A percentile compares a stretch with the other conserved stretches of the same genome.
These are phyloP conservation scores for Neurospora sp. DNA, from an alignment of 495 filamentous ascomycete genomes.

Conservation along the genomic window DNA sequence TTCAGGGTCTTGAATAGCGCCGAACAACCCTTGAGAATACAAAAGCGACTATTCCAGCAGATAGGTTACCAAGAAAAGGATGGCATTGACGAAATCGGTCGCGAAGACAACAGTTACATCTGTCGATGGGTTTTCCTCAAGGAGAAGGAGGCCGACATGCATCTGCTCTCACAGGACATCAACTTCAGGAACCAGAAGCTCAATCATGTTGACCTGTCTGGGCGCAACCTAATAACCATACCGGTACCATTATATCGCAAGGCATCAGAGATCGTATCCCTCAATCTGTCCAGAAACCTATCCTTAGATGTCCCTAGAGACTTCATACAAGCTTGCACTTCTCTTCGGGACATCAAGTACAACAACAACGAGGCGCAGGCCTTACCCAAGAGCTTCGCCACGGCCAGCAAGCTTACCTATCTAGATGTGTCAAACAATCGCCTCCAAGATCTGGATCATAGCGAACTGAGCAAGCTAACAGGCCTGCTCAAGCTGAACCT, in stretches of 20 bases:
- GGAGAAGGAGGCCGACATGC: constrained; percentile 73
- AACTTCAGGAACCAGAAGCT: constrained; percentile 80
- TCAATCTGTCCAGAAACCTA: constrained; percentile 87
- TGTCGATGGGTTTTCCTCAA: constrained; percentile 92
- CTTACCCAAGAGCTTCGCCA: constrained; percentile 74
- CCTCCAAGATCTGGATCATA: constrained; percentile 76
- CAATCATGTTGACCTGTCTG: constrained; percentile 84
- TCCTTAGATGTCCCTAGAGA: constrained; percentile 90
- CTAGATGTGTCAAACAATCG: constrained; percentile 93
- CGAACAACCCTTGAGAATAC: constrained; percentile 83
- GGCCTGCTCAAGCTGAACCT: constrained; percentile 85
- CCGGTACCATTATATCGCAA: constrained; percentile 89
- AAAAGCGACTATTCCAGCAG: constrained; percentile 86
- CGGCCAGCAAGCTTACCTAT: constrained; percentile 72
- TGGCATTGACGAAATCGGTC: constrained; percentile 85
- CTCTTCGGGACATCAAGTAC: constrained; percentile 89
- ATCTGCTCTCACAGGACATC: constrained; percentile 50
- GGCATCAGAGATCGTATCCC: constrained; percentile 82
- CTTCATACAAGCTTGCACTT: constrained; percentile 88
- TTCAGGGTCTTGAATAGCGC: constrained; percentile 64
- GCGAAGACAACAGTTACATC: constrained; percentile 94
- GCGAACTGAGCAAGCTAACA: constrained; percentile 50
- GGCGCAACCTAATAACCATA: constrained; percentile 89
- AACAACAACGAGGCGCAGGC: constrained; percentile 82
- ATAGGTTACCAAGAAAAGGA: constrained; percentile 85